These are phyloP conservation scores for Aureobasidium pullulans DNA, from an alignment of 2,329 filamentous ascomycete species.

Conservation along the genomic window DNA sequence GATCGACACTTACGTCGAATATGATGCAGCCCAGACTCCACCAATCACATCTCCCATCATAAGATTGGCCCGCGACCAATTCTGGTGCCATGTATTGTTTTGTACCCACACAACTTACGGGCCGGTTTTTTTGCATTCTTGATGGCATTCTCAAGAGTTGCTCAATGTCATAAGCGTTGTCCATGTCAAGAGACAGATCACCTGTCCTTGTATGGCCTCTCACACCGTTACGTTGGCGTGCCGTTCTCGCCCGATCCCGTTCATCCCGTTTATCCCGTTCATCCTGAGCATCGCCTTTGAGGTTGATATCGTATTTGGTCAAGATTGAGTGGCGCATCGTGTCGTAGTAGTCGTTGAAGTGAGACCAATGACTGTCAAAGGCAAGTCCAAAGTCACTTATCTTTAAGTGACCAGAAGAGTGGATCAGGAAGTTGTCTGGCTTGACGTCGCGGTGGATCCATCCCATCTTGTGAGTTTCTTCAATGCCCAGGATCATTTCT, in stretches of 20 bases:
- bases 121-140: constrained; percentile 57
- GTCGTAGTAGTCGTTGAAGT: constrained; percentile 80
- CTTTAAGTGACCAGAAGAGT: constrained; percentile 79
- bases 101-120: constrained; percentile 83
- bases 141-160: constrained; percentile 35
- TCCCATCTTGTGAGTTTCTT: constrained; percentile 78
- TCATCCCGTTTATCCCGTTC: constrained; percentile 41
- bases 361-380: constrained; percentile 91
- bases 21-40: constrained; percentile 94
- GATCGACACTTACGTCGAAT: constrained; percentile 55
- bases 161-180: constrained; percentile 16
- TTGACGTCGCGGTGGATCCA: constrained; percentile 97
- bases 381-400: constrained; percentile 95
- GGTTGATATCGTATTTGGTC: constrained; percentile 63
- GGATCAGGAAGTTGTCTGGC: constrained; percentile 93
- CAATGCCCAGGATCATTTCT: constrained; percentile 92
- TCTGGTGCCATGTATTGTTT: constrained; percentile 99
- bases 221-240: neutral
- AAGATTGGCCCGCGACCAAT: constrained; percentile 71
- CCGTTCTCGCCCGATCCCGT: too few species aligned
- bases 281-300: constrained; percentile 69
- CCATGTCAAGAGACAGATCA: constrained; percentile 13
- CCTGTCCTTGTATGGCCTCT: constrained; percentile 20
- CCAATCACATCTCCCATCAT: constrained; percentile 93
- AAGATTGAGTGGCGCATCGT: constrained; percentile 73